Conservation (phyloP, 306 rosid species). For the Rosa rugosa region DNA sequence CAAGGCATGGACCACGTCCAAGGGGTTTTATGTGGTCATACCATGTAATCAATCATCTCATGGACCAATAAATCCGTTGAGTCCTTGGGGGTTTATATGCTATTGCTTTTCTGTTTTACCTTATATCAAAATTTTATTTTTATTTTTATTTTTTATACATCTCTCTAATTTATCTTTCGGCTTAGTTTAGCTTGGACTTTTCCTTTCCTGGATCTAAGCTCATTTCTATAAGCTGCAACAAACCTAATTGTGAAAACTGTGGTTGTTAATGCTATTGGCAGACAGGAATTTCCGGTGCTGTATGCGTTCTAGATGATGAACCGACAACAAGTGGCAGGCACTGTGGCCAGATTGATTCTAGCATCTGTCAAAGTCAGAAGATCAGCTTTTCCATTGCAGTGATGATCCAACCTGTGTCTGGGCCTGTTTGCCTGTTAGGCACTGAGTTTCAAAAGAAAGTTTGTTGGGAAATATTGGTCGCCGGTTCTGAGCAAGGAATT, state of each 20-base stretch:
- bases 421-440: constrained; percentile 95
- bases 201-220: constrained; percentile 3
- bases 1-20: neutral
- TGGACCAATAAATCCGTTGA: neutral
- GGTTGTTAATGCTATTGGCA: constrained; percentile 45
- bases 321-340: constrained; percentile 89
- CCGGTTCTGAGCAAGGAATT: constrained; percentile 98
- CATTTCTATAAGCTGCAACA: neutral
- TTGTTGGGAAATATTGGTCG: constrained; percentile 98
- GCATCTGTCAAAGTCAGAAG: constrained; percentile 81
- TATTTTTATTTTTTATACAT: neutral
- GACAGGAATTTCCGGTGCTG: constrained; percentile 87
- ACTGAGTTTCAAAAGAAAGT: constrained; percentile 85
- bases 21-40: neutral
- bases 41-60: constrained; percentile 1
- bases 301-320: constrained; percentile 94
- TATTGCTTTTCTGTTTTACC: constrained; percentile 6
- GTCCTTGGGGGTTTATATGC: neutral
- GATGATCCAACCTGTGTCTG: constrained; percentile 97
- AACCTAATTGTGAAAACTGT: constrained; percentile 21
- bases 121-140: neutral
- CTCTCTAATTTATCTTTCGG: neutral
- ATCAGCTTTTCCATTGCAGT: constrained; percentile 79
- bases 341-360: constrained; percentile 78
- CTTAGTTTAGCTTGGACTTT: constrained; percentile 2